Base-by-base conservation (phyloP, 1,139 yeast species). In the Candida glucosophila region DNA sequence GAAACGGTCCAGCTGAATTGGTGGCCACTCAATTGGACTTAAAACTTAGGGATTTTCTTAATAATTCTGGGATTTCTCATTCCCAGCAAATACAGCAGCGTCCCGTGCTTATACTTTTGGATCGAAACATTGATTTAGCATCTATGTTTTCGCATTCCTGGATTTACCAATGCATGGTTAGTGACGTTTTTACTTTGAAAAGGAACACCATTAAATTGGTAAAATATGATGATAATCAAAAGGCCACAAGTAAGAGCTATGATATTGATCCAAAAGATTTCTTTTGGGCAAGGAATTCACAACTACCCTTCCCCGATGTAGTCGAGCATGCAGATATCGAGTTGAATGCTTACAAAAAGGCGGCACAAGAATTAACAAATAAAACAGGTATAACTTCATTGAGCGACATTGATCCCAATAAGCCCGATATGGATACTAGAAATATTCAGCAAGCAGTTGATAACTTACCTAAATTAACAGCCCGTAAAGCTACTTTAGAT, bases 91-190 rank as follows among this genome's bases (percentile, higher is more conserved):
- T 37, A 33, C 55, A 44, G 37, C 77, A 73, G 33, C 64, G 95
- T 34, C 74, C 83, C 4, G 96, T 90, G 10, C 62, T 90, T 41
- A 67, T 92, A 19, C 56, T 90, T 28, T 58, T 88, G 31, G 99
- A 90, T 52, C 71, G 99, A 48, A 83, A 81, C 43, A 67, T 90
- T 33, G 97, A 92, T 52, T 63, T 92, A 35, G 78, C 90, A 3
- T 79, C 95, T 15, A 88, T 90, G 97, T 77, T 92, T 49, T 73
- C 92, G 2, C 99, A 90, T 52, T 85, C 96, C 5, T 88, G 98
- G 97, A 86, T 93, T 27, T 90, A 90, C 49, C 95, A 90, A 57
- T 86, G 96, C 43, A 77, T 90, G 73, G 93, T 90, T 10, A 81
- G 88, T 43, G 99, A 90, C 49, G 93, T 86, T 7, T 83, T 92